Evolutionary conservation across 1,139 yeast genomes (phyloP), one percentile per base, ranked within the genome.

Genomic region (Suhomyces choctaworum): DNA sequence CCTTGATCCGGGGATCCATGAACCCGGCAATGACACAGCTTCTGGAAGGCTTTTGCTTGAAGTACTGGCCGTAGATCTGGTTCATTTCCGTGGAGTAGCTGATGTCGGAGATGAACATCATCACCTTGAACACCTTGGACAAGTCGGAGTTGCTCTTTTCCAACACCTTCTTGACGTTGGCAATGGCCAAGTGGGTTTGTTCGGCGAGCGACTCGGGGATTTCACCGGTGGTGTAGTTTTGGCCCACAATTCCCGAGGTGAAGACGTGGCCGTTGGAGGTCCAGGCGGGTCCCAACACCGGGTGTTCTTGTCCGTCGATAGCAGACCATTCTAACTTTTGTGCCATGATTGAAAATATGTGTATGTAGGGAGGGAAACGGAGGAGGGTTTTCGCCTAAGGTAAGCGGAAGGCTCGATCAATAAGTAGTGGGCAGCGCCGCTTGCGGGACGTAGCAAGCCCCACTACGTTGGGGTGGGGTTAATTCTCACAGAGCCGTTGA

Each of bases 11-110:
- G 7, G 66, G 57, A 36, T 64, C 66, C 66, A 62, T 64, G 43
- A 64, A 64, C 3, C 58, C 59, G 17, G 47, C 68, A 15, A 45
- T 35, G 19, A 76, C 70, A 51, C 81, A 76, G 34, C 77, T 68
- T 57, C 83, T 64, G 19, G 78, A 75, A n/a, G 83, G 83, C 50
- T 66, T 65, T 34, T 65, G 64, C 3, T 64, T 58, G 52, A 77
- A 73, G 51, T 69, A 61, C 45, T 66, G 59, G 16, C 62, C 66
- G 52, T 76, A 77, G 25, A 76, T 66, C 36, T 62, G 56, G 53
- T 76, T 77, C 50, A 78, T 66, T 21, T 53, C 59, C 14, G 66
- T 55, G 24, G 73, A 66, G 51, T 74, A 70, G 28, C 59, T 60
- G 32, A 69, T 65, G 48, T 74, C 68, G 26, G 68, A 60, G 35